Conservation (phyloP, 2,329 filamentous ascomycete species). For the Cordyceps cicadae region DNA sequence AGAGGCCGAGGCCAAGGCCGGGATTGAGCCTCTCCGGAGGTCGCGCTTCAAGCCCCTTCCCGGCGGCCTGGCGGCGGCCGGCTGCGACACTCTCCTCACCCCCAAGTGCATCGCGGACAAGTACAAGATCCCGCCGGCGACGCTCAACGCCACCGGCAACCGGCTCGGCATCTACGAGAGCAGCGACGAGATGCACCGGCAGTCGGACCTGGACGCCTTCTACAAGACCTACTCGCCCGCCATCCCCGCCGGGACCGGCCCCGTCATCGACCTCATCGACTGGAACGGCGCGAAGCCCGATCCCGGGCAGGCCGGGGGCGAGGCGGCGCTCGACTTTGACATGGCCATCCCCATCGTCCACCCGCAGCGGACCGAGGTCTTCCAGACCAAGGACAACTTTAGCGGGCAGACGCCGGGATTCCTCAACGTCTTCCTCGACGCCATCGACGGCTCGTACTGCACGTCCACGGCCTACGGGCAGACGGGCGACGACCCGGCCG, state of each 20-base stretch:
- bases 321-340: slow-evolving; percentile 42
- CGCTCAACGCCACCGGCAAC: slow-evolving; percentile 21
- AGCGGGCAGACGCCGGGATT: slow-evolving; percentile 23
- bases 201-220: slow-evolving; percentile 32
- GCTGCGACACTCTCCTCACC: slow-evolving; percentile 46
- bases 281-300: slow-evolving; percentile 13
- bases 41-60: neutral
- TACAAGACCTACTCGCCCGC: slow-evolving; percentile 23
- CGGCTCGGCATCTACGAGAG: slow-evolving; percentile 35
- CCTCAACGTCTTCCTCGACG: slow-evolving; percentile 40
- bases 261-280: slow-evolving; percentile 24
- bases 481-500: neutral
- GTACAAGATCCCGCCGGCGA: slow-evolving; percentile 27
- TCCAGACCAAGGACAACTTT: slow-evolving; percentile 15
- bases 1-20: too few species aligned
- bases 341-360: slow-evolving; percentile 32
- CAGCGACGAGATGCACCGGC: slow-evolving; percentile 30
- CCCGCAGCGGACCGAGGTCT: slow-evolving; percentile 34
- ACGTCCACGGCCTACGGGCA: slow-evolving; percentile 31
- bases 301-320: slow-evolving; percentile 15
- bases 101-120: slow-evolving; percentile 43
- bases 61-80: neutral
- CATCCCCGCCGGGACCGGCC: slow-evolving; percentile 29
- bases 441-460: slow-evolving; percentile 46
- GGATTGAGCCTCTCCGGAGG: neutral